Conservation (phyloP, 768 basidiomycete species). For the Chiua virens region DNA sequence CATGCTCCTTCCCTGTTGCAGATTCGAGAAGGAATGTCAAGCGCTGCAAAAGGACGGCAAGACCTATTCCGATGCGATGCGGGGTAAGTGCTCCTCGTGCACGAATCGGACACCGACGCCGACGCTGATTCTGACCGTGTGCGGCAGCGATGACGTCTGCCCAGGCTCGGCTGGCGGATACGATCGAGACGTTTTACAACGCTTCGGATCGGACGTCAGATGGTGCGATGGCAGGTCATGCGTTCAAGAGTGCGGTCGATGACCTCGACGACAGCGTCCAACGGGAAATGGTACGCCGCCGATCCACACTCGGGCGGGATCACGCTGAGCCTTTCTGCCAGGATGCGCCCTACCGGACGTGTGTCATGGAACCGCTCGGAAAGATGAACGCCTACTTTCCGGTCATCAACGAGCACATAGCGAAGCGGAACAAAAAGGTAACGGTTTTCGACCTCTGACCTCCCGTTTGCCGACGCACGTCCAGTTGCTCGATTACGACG, state of each 20-base stretch:
- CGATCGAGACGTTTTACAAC: constrained; percentile 89
- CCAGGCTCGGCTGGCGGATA: constrained; percentile 92
- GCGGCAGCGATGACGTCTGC: constrained; percentile 84
- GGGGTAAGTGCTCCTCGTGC: constrained; percentile 46
- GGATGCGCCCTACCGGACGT: constrained; percentile 94
- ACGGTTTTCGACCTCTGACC: background rate
- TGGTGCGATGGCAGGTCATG: constrained; percentile 95
- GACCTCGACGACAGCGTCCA: constrained; percentile 86
- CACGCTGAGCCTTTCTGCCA: constrained; percentile 28
- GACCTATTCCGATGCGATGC: constrained; percentile 91
- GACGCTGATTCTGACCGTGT: background rate
- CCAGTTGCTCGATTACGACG: constrained; percentile 93
- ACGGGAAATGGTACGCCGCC: constrained; percentile 73
- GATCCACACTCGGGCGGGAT: background rate
- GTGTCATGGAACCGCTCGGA: constrained; percentile 92
- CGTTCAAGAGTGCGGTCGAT: constrained; percentile 93
- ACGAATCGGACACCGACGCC: background rate
- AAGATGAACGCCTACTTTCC: constrained; percentile 98
- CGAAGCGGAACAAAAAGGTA: constrained; percentile 97
- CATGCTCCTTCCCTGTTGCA: constrained; percentile 29
- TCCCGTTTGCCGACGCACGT: background rate
- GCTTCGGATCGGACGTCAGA: constrained; percentile 82
- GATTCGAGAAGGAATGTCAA: constrained; percentile 96
- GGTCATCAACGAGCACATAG: constrained; percentile 87
- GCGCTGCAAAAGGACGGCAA: constrained; percentile 94